Base-by-base conservation (phyloP, 495 filamentous ascomycete genomes). In the Platismatia glauca region DNA sequence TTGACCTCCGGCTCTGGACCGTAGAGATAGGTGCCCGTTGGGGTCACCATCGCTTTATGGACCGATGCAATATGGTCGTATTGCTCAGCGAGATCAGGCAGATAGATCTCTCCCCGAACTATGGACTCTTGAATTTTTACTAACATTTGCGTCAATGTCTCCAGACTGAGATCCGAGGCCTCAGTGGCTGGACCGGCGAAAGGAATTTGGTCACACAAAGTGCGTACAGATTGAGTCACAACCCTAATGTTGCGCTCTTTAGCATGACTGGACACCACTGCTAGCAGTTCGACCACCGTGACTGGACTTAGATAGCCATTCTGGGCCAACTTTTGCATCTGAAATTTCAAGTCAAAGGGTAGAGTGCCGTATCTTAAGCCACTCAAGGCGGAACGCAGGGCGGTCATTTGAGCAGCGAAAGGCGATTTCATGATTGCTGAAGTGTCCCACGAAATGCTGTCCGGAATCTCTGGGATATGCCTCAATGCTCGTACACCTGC, bases 1-100 rank as follows among this genome's bases (percentile, higher is more conserved):
- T 80, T 84, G 5, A 79, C 76, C 72, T 92, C 90, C 2, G 80
- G 71, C 43, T 85, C 83, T 2, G 89, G 89, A 0, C 90, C 90
- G 34, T 81, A 79, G 20, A 91, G 76, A n/a, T 77, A 82, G 43
- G 84, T 80, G 3, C 84, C 80, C n/a, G 81, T 76, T 0, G 90
- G 90, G 0, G 87, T 89, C 34, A 92, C 80, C n/a, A 74, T 76
- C 12, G 78, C 83, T 34, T 83, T 81, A 20, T 70, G 64, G 2
- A 70, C 35, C 29, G 58, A 24, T 0, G 67, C 68, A 29, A 76
- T 70, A 53, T 76, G 73, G 24, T 67, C 57, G 58, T 76, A 64
- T 33, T 57, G 35, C 12, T 74, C 62, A 20, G 64, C 37, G 16
- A 57, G 60, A 57, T 70, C 66, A 9, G 67, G 61, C 11, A 64